phyloP scores from a whole-genome alignment of 441 rosid genomes.

The Daphne laureola region DNA sequence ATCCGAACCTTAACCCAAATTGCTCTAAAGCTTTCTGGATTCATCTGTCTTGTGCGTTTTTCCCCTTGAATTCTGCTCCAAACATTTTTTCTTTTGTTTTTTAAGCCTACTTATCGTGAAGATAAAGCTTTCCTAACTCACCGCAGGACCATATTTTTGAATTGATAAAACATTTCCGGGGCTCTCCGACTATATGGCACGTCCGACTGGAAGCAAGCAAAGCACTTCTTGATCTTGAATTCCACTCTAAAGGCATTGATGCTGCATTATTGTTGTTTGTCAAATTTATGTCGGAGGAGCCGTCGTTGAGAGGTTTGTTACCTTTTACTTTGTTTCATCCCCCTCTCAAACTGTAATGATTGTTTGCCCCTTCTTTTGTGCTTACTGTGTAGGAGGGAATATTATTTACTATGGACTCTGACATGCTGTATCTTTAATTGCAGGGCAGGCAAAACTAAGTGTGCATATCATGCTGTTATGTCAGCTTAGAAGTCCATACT shows the following conservation, averaged over 20 bases:
- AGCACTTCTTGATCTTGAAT: slow-evolving; percentile 89
- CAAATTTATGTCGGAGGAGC: slow-evolving; percentile 63
- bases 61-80: not conserved
- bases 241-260: slow-evolving; percentile 75
- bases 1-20: slow-evolving; percentile 79
- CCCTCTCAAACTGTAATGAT: not conserved
- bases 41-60: slow-evolving; percentile 60
- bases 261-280: slow-evolving; percentile 66
- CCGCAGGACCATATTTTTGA: slow-evolving; percentile 72
- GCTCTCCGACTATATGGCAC: slow-evolving; percentile 54
- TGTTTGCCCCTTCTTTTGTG: slow-evolving; percentile 4
- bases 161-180: slow-evolving; percentile 72
- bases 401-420: not conserved
- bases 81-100: slow-evolving; percentile 8
- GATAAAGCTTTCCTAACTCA: slow-evolving; percentile 13
- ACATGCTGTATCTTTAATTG: slow-evolving; percentile 18
- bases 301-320: slow-evolving; percentile 75
- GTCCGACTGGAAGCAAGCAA: slow-evolving; percentile 84
- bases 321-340: slow-evolving; percentile 7
- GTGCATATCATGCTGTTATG: slow-evolving; percentile 78
- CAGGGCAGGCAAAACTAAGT: slow-evolving; percentile 86
- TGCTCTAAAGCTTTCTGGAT: slow-evolving; percentile 80
- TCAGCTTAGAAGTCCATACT: slow-evolving; percentile 47
- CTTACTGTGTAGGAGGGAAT: not conserved
- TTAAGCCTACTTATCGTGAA: slow-evolving; percentile 17